These are phyloP conservation scores for Fusarium secorum DNA, from an alignment of 2,329 filamentous ascomycete genomes.

Conservation along the genomic window DNA sequence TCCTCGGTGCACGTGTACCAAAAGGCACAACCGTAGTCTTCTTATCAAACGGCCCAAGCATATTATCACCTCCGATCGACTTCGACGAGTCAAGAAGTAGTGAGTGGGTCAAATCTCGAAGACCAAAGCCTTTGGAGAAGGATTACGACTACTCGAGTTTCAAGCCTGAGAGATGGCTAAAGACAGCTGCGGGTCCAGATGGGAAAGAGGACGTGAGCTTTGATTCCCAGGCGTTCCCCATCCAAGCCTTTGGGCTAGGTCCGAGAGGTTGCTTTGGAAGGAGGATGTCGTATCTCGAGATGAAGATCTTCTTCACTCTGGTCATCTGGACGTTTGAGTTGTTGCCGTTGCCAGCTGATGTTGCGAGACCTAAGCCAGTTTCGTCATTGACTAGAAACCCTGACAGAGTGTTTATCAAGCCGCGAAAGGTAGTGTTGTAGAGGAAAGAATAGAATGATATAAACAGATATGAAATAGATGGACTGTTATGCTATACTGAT, in stretches of 20 bases:
- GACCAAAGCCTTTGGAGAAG: neutral
- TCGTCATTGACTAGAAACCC: neutral
- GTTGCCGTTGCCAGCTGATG: neutral
- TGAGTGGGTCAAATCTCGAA: neutral
- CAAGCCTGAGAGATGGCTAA: slow-evolving; percentile 26
- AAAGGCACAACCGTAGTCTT: slow-evolving; percentile 25
- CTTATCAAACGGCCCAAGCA: slow-evolving; percentile 13
- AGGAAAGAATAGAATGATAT: neutral
- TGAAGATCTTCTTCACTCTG: slow-evolving; percentile 41
- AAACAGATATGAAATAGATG: neutral
- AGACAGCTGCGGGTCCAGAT: neutral
- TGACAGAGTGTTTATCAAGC: slow-evolving; percentile 1
- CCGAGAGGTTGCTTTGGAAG: slow-evolving; percentile 49
- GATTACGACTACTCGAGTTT: slow-evolving; percentile 4
- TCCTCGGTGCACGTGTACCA: slow-evolving; percentile 13
- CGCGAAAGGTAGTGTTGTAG: neutral
- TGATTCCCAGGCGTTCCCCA: slow-evolving; percentile 44
- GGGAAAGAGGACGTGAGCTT: slow-evolving; percentile 30
- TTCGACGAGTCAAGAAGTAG: slow-evolving; percentile 13
- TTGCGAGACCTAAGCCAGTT: neutral
- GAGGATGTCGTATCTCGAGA: slow-evolving; percentile 42
- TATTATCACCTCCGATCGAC: neutral
- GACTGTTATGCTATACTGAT: neutral
- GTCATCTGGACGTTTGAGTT: slow-evolving; percentile 43
- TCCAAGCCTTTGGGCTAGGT: slow-evolving; percentile 47